Base-by-base conservation (phyloP, 768 basidiomycete species). In the Tylopilus balloui region DNA sequence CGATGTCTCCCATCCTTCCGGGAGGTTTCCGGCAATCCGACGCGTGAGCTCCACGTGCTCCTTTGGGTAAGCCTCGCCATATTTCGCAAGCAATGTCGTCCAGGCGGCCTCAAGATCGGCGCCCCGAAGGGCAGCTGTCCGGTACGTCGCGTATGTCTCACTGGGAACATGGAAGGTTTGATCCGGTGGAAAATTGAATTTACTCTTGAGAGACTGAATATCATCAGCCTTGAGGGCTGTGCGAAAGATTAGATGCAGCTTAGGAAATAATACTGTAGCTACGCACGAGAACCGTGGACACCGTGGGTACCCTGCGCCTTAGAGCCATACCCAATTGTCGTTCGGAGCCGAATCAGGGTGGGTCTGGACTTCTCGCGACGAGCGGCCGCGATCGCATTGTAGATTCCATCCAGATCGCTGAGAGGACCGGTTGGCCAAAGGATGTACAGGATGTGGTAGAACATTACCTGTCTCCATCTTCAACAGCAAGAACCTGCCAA, bases 261-360 rank as follows among this genome's bases (percentile, higher is more conserved):
- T n/a, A 21, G 32, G 47, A 45, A n/a, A 39, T 17, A 20, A 27
- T 24, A 23, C 12, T 25, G 11, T 8, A 48, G 14, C 35, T 21
- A 82, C 91, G 63, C 64, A 93, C 89, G 92, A 70, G 92, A 68
- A 57, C 94, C 93, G 69, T 97, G 94, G 53, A 96, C 91, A 58
- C 90, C 90, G 63, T 95, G 92, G 9, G 92, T 92, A 53, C 94
- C 94, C 68, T 92, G 86, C 64, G 83, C 79, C 74, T 88, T 90
- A 28, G 94, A 96, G 53, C 94, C 94, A 64, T 78, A 96, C 34
- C 94, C 94, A 54, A 97, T 97, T 38, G 86, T 96, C 45, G 94
- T 96, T 61, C 77, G 81, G 48, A 95, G 72, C 52, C 82, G 78
- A 68, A 96, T 88, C 57, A 97, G 75, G 31, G 92, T 90, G 23